These are phyloP conservation scores for Trichoderma guizhouense DNA, from an alignment of 2,329 filamentous ascomycete genomes.

Conservation along the genomic window DNA sequence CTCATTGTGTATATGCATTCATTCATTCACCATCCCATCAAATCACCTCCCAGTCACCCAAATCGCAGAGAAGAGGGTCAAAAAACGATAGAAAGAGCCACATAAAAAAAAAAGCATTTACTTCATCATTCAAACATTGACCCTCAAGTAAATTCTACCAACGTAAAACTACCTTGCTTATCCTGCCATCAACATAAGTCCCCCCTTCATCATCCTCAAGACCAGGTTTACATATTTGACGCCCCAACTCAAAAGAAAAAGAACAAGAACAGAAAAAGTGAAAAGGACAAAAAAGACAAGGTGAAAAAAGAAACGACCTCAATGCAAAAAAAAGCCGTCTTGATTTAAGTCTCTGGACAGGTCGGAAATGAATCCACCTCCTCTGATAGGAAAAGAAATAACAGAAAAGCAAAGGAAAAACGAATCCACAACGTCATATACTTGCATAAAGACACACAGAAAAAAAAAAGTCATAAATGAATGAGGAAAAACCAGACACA, in stretches of 20 bases:
- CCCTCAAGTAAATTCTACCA: not conserved
- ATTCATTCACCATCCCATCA: no score
- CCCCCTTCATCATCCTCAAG: not conserved
- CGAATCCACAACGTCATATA: not conserved
- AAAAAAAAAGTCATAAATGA: not conserved
- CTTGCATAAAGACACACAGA: not conserved
- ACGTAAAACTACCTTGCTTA: not conserved
- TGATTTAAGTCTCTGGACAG: not conserved
- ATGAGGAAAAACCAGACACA: conserved; percentile 1
- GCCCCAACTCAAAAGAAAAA: not conserved
- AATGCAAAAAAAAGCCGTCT: not conserved
- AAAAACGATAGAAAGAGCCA: not conserved
- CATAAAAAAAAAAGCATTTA: not conserved
- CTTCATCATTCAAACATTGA: not conserved
- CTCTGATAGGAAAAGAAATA: not conserved
- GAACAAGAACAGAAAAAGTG: not conserved
- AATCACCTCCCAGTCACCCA: no score
- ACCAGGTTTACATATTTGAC: not conserved
- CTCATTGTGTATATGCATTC: no score
- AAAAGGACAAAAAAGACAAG: not conserved
- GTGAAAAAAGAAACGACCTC: not conserved
- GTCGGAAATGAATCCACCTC: not conserved
- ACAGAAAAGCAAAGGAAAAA: not conserved
- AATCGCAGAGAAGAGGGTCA: no score
- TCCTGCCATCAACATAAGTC: not conserved